These are phyloP conservation scores for Dictyostelium gargantuum DNA, from an alignment of 208 protist genomes.

Conservation along the genomic window DNA sequence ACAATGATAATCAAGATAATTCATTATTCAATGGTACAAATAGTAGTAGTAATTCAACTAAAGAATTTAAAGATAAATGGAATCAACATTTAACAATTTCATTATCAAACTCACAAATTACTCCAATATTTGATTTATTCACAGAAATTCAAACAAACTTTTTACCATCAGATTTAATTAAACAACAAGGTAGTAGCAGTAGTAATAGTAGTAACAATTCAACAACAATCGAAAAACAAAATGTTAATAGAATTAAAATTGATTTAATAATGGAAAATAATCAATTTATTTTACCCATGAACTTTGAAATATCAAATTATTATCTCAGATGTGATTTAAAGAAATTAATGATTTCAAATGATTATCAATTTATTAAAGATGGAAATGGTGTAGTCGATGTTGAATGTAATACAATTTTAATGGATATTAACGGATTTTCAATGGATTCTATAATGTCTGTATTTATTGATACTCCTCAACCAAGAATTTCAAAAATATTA, in stretches of 20 bases:
- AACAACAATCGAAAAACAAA: no score
- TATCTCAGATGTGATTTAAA: not conserved
- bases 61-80: not conserved
- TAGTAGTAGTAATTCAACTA: not conserved
- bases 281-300: constrained; percentile 1
- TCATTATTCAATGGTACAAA: not conserved
- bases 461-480: not conserved
- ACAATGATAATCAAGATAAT: no score
- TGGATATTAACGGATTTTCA: not conserved
- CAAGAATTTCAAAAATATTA: not conserved
- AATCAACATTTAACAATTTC: not conserved
- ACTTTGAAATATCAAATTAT: not conserved
- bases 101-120: not conserved
- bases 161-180: not conserved
- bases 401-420: not conserved
- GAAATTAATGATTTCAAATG: not conserved
- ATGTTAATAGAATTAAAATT: not conserved
- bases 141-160: not conserved
- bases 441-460: not conserved
- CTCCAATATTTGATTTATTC: constrained; percentile 28
- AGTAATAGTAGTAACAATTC: not conserved
- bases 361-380: not conserved
- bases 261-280: not conserved
- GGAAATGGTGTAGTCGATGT: not conserved
- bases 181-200: not conserved